Conservation (phyloP, 176 grass and related monocot genomes). For the Phoenix roebelenii region DNA sequence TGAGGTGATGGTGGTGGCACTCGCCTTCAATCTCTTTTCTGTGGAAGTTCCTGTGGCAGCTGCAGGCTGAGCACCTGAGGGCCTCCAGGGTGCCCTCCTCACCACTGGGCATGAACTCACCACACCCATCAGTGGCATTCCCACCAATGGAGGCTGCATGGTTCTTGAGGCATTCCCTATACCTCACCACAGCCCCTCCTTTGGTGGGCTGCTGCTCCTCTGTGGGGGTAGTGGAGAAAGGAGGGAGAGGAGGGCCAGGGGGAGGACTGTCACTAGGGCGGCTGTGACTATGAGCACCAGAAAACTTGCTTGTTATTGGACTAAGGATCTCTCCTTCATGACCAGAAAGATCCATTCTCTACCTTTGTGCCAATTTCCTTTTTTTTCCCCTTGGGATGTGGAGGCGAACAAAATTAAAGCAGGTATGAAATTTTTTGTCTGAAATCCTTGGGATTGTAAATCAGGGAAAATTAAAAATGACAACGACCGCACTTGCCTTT, state of each 20-base stretch:
- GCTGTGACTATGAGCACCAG: not conserved
- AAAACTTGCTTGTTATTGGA: constrained; percentile 6
- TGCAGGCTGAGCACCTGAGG: constrained; percentile 15
- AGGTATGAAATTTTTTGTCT: too few relatives aligned
- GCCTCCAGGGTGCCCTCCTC: constrained; percentile 9
- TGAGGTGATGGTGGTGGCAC: not conserved
- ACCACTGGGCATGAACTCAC: constrained; percentile 14
- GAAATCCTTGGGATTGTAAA: too few relatives aligned
- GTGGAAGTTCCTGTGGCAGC: constrained; percentile 16
- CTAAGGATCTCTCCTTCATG: constrained; percentile 4
- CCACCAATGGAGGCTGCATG: constrained; percentile 14
- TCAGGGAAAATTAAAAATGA: too few relatives aligned
- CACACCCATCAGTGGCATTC: constrained; percentile 9
- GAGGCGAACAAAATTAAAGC: too few relatives aligned
- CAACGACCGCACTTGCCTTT: too few relatives aligned
- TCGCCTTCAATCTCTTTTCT: constrained; percentile 7
- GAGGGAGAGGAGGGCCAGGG: too few relatives aligned
- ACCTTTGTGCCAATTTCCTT: too few relatives aligned
- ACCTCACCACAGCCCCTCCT: constrained; percentile 11
- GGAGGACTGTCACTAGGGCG: too few relatives aligned
- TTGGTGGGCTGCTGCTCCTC: not conserved
- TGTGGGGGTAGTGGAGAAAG: too few relatives aligned
- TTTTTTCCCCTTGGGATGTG: too few relatives aligned
- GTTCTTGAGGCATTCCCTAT: constrained; percentile 16
- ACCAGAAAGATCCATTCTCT: constrained; percentile 11